These are phyloP conservation scores for Kluyveromyces siamensis DNA, from an alignment of 805 yeast species.

Conservation along the genomic window DNA sequence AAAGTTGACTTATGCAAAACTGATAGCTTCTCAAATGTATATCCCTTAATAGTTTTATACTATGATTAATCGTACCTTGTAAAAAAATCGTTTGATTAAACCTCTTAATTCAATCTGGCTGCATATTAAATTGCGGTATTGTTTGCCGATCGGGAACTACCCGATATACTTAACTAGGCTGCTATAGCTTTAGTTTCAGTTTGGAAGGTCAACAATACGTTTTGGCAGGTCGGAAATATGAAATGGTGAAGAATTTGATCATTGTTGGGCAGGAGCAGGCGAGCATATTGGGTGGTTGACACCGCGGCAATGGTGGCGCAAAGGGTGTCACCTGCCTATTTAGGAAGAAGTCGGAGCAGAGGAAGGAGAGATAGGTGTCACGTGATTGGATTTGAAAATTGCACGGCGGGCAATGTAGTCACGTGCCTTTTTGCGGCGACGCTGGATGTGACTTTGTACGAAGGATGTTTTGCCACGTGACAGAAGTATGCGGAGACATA, in stretches of 20 bases:
- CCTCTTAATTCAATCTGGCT: neutral
- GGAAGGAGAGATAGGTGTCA: neutral
- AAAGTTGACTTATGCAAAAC: no score
- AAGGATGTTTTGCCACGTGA: neutral
- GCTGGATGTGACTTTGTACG: neutral
- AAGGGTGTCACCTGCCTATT: neutral
- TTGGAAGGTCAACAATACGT: no score
- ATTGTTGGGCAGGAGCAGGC: neutral
- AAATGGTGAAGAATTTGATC: neutral
- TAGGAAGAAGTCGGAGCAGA: neutral
- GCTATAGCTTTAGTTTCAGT: no score
- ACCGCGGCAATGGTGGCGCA: neutral
- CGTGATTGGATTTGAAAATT: neutral
- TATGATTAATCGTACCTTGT: neutral
- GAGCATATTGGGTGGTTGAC: neutral
- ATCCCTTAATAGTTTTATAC: neutral
- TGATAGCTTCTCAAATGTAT: no score
- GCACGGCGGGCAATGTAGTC: neutral
- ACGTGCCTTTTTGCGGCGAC: neutral
- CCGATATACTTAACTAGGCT: no score
- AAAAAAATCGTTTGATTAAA: no score
- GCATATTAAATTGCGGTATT: neutral
- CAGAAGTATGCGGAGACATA: neutral
- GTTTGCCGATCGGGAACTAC: no score
- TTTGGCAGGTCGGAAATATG: no score